Percentiles rank a stretch among this genome's conserved stretches.
These are phyloP conservation scores for Acrasis kona DNA, from an alignment of 78 protist species.

Conservation along the genomic window DNA sequence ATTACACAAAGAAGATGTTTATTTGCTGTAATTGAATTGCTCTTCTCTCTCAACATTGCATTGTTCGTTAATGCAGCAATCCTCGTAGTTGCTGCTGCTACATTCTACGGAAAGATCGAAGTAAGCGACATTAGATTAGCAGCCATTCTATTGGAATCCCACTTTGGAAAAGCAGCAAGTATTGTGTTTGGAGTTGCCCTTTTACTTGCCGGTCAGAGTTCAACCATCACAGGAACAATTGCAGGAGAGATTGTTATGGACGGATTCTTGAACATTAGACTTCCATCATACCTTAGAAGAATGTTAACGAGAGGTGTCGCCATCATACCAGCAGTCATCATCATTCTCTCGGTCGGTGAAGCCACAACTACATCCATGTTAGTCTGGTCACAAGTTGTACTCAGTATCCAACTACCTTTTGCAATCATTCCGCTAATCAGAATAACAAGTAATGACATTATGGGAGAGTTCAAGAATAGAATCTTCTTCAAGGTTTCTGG, in stretches of 20 bases:
- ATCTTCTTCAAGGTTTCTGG: neutral
- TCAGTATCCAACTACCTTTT: neutral
- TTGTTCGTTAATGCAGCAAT: constrained; percentile 59
- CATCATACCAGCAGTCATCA: constrained; percentile 49
- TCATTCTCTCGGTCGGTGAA: neutral
- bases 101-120: neutral
- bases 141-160: constrained; percentile 26
- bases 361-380: neutral
- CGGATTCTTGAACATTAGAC: constrained; percentile 52
- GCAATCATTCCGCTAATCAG: neutral
- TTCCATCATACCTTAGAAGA: constrained; percentile 57
- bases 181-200: constrained; percentile 66
- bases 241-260: constrained; percentile 78
- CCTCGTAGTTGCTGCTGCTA: constrained; percentile 41
- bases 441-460: neutral
- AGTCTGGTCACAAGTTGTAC: neutral
- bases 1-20: constrained; percentile 33
- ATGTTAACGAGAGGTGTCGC: constrained; percentile 58
- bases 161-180: constrained; percentile 46
- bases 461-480: neutral
- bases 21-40: constrained; percentile 53
- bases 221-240: constrained; percentile 75
- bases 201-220: constrained; percentile 67
- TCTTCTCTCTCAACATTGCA: constrained; percentile 39
- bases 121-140: constrained; percentile 6